Base-by-base conservation (phyloP, 192 early-diverging fungal genomes). In the Coemansia sp. region DNA sequence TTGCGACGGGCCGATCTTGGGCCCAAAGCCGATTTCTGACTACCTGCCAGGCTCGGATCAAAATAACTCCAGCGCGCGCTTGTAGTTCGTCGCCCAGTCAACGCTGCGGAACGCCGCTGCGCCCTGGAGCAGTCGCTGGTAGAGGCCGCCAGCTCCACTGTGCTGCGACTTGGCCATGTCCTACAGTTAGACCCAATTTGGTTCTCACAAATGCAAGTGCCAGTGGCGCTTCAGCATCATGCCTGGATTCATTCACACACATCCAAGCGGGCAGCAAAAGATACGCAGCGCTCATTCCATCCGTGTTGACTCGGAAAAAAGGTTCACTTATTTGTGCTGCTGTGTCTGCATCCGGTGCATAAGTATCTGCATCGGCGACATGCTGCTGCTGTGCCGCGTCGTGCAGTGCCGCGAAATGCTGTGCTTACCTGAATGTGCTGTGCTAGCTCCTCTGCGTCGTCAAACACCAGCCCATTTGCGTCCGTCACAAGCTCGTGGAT, bases 391-490 rank as follows among this genome's bases (percentile, higher is more conserved):
- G 35, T 38, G 35, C 33, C n/a, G 35, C 14, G 12, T n/a, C n/a
- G n/a, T n/a, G n/a, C n/a, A n/a, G n/a, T n/a, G n/a, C n/a, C n/a
- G n/a, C n/a, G n/a, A n/a, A n/a, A n/a, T n/a, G n/a, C n/a, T 44
- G 43, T 33, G 35, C 65, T 27, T 78, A 91, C 88, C 76, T 77
- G 67, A n/a, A 90, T 65, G 64, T 91, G 86, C 22, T 56, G 60
- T n/a, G 79, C 82, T 22, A 91, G 77, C 62, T 91, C 82, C 1
- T 65, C 55, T 12, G 83, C 70, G 31, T 25, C 73, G 56, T 71
- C 44, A 61, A 91, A 91, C 12, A 90, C 76, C 52, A 89, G 61
- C 5, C 91, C 91, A 49, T 93, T 93, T 45, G 68, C 76, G 54
- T 83, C 63, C 0, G 71, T 54, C 12, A 92, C 89, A 9, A 92